Evolutionary conservation across 805 yeast species (phyloP).

Genomic region (Candida loeiensis): DNA sequence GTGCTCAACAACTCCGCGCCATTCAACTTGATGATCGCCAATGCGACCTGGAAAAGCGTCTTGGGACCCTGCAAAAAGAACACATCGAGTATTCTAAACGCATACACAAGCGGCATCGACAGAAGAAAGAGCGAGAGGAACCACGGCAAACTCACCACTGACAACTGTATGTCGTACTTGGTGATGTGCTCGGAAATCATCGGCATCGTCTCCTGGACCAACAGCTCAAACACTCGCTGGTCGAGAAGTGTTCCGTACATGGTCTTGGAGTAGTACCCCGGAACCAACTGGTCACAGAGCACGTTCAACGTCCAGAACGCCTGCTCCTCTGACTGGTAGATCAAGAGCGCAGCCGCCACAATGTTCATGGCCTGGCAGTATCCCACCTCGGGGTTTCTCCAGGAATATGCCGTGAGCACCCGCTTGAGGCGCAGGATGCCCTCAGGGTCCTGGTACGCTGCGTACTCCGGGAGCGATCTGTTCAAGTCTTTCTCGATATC

Average conservation of each 20-base stretch:
- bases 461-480: constrained; percentile 91
- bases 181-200: constrained; percentile 77
- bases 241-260: constrained; percentile 97
- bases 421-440: constrained; percentile 84
- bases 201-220: constrained; percentile 89
- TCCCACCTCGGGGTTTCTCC: constrained; percentile 96
- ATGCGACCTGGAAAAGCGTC: constrained; percentile 85
- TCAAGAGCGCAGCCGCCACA: constrained; percentile 72
- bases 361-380: constrained; percentile 99
- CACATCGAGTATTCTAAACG: constrained; percentile 86
- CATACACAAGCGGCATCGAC: constrained; percentile 92
- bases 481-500: constrained; percentile 96
- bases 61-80: constrained; percentile 87
- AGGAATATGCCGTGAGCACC: constrained; percentile 89
- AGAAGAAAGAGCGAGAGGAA: constrained; percentile 84
- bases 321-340: constrained; percentile 92
- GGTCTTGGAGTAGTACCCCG: constrained; percentile 94
- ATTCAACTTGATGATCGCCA: constrained; percentile 84
- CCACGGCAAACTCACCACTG: constrained; percentile 96
- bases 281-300: constrained; percentile 80
- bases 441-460: constrained; percentile 83
- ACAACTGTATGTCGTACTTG: constrained; percentile 79
- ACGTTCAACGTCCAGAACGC: constrained; percentile 89
- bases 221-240: constrained; percentile 87
- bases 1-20: constrained; percentile 78